Base-by-base conservation (phyloP, 768 basidiomycete genomes). In the Suillus plorans region DNA sequence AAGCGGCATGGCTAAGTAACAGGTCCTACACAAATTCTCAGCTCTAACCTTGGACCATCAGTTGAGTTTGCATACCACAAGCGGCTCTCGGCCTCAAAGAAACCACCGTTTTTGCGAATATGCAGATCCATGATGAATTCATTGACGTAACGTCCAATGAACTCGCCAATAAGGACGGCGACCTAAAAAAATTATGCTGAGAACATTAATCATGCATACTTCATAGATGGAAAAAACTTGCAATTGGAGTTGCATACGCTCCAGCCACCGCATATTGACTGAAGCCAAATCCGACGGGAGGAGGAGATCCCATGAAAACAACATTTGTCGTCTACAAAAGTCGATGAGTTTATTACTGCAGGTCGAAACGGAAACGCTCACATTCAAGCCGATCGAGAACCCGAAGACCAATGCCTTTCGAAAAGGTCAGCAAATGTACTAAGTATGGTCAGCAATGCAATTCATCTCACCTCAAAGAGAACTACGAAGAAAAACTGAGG, bases 61-160 rank as follows among this genome's bases (percentile, higher is more conserved):
- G 8, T 37, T 28, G 37, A 44, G 16, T 49, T 6, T 16, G 72
- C 77, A 44, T 58, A 79, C 80, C 80, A 81, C 31, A 82, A 58
- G 18, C 81, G 78, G 64, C 67, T 79, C 71, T 87, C 86, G 2
- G 86, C 82, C 61, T 81, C 80, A 72, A 86, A 86, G 55, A 87
- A 80, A 53, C 86, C 86, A 0, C 72, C 67, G 69, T 85, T 84
- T 36, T 78, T 68, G 18, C 81, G 76, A 67, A 84, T 82, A 50
- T 71, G 76, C n/a, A 74, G 28, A 62, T 78, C 75, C 73, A 84
- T 81, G 42, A 85, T 79, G 71, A 76, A 76, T 62, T 87, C 85
- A 64, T 87, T 86, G 50, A 77, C 71, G 65, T 79, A 85, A 8
- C 81, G 78, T 42, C 86, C 86, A 5, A 80, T 71, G 3, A 85